Base-by-base conservation (phyloP, 805 yeast species). In the Saccharomycopsis selenospora region DNA sequence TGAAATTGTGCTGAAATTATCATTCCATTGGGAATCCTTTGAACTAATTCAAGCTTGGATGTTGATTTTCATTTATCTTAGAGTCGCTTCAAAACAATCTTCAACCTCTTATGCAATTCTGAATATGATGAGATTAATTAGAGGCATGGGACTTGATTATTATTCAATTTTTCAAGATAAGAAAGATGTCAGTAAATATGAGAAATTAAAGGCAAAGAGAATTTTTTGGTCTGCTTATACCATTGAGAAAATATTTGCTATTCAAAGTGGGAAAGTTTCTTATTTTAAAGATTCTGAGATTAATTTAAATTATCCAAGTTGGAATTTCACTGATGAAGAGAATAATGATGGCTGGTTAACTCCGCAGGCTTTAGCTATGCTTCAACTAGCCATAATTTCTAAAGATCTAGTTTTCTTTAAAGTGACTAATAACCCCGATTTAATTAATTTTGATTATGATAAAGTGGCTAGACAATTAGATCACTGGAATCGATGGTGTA, bases 201-300 rank as follows among this genome's bases (percentile, higher is more conserved):
- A 77, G 52, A 58, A 55, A 17, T 49, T 68, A 10, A 78, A 79
- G 56, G 71, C 76, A 1, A 66, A 66, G 55, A 64, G 82, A 43
- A 69, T 79, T 1, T 80, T 75, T 57, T 79, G 81, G 79, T 53
- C 71, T 18, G 75, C 73, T 4, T 80, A 71, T 55, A 68, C 76
- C 1, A 64, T 75, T 63, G 86, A 80, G 55, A 66, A 79, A 51
- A 51, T 77, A 13, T 59, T 76, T 51, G 76, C 76, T 3, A 61
- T 77, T 38, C 82, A 77, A 50, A 66, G 70, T 33, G 85, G 49
- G 83, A 1, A 77, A 41, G 63, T 66, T 42, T 64, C 54, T 62
- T 58, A 66, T 63, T 26, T 60, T 28, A 53, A 58, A 14, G 72
- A 67, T 20, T 60, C 59, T 11, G 75, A 71, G 45, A 60, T 70